Evolutionary conservation across 2,329 filamentous ascomycete species (phyloP), one percentile per base, ranked within the genome.

Genomic region (Penicillium sp.): DNA sequence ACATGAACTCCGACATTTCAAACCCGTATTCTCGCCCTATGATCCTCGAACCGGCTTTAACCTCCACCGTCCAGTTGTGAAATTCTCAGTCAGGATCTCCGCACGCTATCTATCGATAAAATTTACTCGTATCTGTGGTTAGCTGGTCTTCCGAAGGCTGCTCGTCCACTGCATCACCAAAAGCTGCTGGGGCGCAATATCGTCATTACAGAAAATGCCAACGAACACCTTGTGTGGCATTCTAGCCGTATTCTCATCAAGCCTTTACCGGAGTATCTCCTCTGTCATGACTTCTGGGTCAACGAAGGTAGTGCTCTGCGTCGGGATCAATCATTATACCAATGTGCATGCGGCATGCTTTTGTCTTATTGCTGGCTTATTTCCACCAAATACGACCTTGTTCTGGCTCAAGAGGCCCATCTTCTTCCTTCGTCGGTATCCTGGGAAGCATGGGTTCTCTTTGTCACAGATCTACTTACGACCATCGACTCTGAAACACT

Each of bases 221-320:
- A 14, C 2, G 9, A 29, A 3, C 42, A 45, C 12, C 42, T 45
- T n/a, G 23, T 45, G 2, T 45, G 42, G 42, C 8, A n/a, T n/a
- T 6, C 18, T 4, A 20, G 42, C 20, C 47, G 47, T 27, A 37
- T 53, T n/a, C 48, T 53, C 26, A 26, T 53, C 35, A 53, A 53
- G 35, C 51, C 51, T 15, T 22, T 53, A 22, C 51, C 43, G 18
- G 20, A 42, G 11, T 53, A 43, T 9, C n/a, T 53, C 22, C 25
- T 43, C 7, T 23, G 37, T 25, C 18, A 31, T 23, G n/a, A n/a
- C 6, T 53, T 53, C 44, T 53, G 79, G 82, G n/a, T n/a, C n/a
- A n/a, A n/a, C n/a, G n/a, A n/a, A n/a, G n/a, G n/a, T n/a, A n/a
- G n/a, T n/a, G n/a, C n/a, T n/a, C n/a, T n/a, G n/a, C n/a, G n/a